These are phyloP conservation scores for Pythium utonaiense DNA, from an alignment of 352 stramenopile genomes.

Conservation along the genomic window DNA sequence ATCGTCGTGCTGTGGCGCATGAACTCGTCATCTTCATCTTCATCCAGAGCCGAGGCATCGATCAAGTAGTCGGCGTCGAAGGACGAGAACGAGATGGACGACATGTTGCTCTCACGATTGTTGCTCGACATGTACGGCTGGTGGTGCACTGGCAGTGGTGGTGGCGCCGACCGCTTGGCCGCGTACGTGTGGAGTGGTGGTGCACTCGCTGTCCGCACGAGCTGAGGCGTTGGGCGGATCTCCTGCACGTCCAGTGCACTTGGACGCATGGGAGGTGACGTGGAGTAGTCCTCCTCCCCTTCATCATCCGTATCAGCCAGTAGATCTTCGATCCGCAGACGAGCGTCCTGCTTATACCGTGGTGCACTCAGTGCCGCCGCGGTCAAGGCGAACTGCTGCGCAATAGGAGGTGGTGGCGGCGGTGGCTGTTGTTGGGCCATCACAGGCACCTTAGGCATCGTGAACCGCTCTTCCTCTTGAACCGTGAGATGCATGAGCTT, in stretches of 20 bases:
- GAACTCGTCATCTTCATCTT: constrained; percentile 3
- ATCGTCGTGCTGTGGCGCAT: constrained; percentile 6
- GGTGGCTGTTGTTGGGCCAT: neutral
- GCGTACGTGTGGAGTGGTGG: neutral
- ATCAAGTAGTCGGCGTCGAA: constrained; percentile 22
- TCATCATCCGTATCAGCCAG: constrained; percentile 23
- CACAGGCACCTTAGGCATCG: constrained; percentile 7
- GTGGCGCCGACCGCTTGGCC: neutral
- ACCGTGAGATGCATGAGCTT: constrained; percentile 13
- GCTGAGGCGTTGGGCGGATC: constrained; percentile 6
- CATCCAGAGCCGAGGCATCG: constrained; percentile 13
- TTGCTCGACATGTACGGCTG: neutral
- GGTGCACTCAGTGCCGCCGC: constrained; percentile 4
- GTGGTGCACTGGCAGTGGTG: neutral
- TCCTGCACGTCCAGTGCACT: constrained; percentile 20
- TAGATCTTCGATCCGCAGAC: constrained; percentile 17
- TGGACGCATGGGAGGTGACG: constrained; percentile 13
- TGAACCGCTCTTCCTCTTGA: constrained; percentile 21
- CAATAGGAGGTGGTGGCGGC: constrained; percentile 9
- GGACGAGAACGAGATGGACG: constrained; percentile 19
- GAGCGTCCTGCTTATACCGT: constrained; percentile 15
- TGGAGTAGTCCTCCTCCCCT: constrained; percentile 19
- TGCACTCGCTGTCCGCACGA: constrained; percentile 15
- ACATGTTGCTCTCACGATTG: constrained; percentile 18
- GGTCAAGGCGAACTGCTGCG: constrained; percentile 18